These are phyloP conservation scores for Leccinum ochraceum DNA, from an alignment of 768 basidiomycete species.

Conservation along the genomic window DNA sequence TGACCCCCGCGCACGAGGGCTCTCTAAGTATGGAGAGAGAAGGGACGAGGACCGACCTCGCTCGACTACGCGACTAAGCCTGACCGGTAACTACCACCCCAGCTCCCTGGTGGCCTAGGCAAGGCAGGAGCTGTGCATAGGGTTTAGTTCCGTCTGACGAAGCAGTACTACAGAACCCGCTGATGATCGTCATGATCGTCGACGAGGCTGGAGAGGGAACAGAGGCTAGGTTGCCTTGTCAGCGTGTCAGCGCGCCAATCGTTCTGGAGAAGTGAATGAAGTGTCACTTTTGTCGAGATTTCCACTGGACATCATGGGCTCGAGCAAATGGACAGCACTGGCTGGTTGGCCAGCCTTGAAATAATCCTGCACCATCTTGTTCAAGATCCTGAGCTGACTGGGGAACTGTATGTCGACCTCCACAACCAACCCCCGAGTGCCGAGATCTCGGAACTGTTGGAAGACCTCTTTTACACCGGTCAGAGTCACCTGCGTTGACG, in stretches of 20 bases:
- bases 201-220: conserved; percentile 59
- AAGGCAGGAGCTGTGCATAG: too few species aligned
- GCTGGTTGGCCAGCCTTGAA: conserved; percentile 64
- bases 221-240: conserved; percentile 32
- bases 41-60: too few species aligned
- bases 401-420: conserved; percentile 23
- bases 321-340: conserved; percentile 64
- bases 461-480: conserved; percentile 61
- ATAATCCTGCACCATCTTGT: conserved; percentile 74
- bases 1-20: too few species aligned
- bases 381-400: conserved; percentile 58
- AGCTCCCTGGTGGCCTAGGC: too few species aligned
- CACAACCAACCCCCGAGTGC: conserved; percentile 33
- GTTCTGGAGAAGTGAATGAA: not conserved
- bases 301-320: conserved; percentile 63
- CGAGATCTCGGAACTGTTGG: conserved; percentile 51
- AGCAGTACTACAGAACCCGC: conserved; percentile 60
- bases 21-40: too few species aligned
- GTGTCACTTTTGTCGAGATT: conserved; percentile 17
- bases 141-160: conserved; percentile 14
- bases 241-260: not conserved
- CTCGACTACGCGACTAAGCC: too few species aligned
- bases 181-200: conserved; percentile 65
- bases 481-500: conserved; percentile 49
- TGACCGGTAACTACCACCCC: too few species aligned